These are phyloP conservation scores for Fraxinus albicans DNA, from an alignment of 305 asterid genomes.

Conservation along the genomic window DNA sequence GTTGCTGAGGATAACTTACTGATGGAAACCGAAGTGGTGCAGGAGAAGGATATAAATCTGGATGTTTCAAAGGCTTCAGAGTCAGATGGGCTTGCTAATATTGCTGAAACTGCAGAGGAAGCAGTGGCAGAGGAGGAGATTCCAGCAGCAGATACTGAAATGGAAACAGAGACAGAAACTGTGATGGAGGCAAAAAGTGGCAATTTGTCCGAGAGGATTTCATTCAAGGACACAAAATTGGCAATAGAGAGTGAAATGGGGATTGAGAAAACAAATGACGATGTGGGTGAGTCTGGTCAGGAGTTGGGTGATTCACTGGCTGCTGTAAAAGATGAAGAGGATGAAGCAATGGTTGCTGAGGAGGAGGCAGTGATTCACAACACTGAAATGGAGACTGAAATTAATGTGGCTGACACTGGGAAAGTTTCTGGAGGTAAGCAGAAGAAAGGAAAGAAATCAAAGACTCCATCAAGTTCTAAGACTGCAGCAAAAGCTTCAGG, in stretches of 20 bases:
- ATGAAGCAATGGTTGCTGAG: slow-evolving; percentile 52
- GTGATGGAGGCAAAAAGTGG: slow-evolving; percentile 19
- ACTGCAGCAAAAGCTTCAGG: slow-evolving; percentile 43
- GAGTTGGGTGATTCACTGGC: slow-evolving; percentile 49
- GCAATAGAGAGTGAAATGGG: slow-evolving; percentile 32
- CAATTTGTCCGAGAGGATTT: slow-evolving; percentile 28
- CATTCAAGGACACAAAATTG: slow-evolving; percentile 33
- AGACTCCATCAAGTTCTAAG: slow-evolving; percentile 46
- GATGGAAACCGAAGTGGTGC: slow-evolving; percentile 22
- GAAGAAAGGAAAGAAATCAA: slow-evolving; percentile 64
- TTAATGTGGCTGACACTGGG: slow-evolving; percentile 62
- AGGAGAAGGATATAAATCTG: slow-evolving; percentile 27
- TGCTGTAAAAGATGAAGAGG: slow-evolving; percentile 58
- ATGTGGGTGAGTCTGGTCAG: slow-evolving; percentile 46
- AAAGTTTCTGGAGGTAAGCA: slow-evolving; percentile 62
- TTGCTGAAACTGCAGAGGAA: slow-evolving; percentile 28
- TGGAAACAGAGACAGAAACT: slow-evolving; percentile 35
- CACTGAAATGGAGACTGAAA: slow-evolving; percentile 84
- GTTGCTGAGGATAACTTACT: slow-evolving; percentile 27
- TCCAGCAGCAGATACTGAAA: slow-evolving; percentile 28
- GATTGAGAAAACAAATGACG: slow-evolving; percentile 43
- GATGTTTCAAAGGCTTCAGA: slow-evolving; percentile 27
- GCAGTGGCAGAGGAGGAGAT: slow-evolving; percentile 28
- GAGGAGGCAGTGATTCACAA: slow-evolving; percentile 62
- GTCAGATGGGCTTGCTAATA: slow-evolving; percentile 25